Conservation (phyloP, 2,329 filamentous ascomycete genomes). For the Calonectria montana region DNA sequence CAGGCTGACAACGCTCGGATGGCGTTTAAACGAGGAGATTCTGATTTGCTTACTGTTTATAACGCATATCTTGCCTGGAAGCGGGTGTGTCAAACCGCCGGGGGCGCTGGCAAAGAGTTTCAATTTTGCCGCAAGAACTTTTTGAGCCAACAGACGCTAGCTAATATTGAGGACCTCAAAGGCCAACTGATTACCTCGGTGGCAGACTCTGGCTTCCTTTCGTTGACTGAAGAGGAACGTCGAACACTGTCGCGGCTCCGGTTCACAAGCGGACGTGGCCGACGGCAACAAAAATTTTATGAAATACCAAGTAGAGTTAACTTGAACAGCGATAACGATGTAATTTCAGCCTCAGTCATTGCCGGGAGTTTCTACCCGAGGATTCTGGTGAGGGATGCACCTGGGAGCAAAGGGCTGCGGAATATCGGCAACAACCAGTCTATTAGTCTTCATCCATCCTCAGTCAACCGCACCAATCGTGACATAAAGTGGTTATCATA, state of each 20-base stretch:
- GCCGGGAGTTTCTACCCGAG: constrained; percentile 98
- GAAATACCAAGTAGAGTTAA: constrained; percentile 82
- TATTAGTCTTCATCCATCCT: constrained; percentile 87
- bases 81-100: constrained; percentile 77
- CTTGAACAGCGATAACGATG: constrained; percentile 81
- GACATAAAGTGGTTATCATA: constrained; percentile 88
- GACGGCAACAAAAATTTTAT: constrained; percentile 80
- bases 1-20: constrained; percentile 85
- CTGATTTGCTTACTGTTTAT: constrained; percentile 91
- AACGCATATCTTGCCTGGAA: constrained; percentile 95
- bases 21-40: constrained; percentile 86
- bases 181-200: constrained; percentile 88
- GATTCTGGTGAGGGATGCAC: constrained; percentile 81
- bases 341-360: constrained; percentile 83
- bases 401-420: constrained; percentile 79
- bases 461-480: constrained; percentile 81
- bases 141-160: constrained; percentile 86
- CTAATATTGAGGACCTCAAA: constrained; percentile 96
- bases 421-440: constrained; percentile 94
- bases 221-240: constrained; percentile 79
- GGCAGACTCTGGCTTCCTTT: constrained; percentile 85
- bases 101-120: constrained; percentile 75
- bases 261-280: constrained; percentile 62
- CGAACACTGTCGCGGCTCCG: constrained; percentile 75
- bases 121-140: constrained; percentile 97